Conservation (phyloP, 2,329 filamentous ascomycete genomes). For the Colletotrichum sp. region DNA sequence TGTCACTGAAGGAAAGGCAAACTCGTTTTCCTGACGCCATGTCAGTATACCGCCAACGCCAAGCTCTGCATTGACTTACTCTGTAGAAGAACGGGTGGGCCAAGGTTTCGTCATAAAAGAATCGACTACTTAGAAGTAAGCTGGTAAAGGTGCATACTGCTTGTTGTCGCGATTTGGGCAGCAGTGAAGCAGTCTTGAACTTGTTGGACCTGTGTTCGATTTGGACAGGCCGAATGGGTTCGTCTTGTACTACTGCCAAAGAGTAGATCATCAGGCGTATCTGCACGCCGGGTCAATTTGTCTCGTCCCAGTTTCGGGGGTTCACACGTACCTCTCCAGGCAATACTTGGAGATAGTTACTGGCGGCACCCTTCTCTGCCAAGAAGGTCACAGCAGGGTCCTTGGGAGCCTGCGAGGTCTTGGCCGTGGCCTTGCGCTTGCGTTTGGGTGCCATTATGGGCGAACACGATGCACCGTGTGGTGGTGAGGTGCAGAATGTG, state of each 20-base stretch:
- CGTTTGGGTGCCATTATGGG: neutral
- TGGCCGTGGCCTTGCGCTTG: neutral
- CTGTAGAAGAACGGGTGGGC: neutral
- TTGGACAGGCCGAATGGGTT: neutral
- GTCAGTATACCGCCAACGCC: neutral
- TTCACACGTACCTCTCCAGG: neutral
- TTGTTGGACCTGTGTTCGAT: neutral
- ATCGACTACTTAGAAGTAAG: neutral
- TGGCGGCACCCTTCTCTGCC: neutral
- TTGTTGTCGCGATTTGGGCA: neutral
- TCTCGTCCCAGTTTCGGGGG: neutral
- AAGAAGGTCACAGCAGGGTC: neutral
- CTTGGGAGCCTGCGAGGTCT: neutral
- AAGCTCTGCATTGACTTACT: neutral
- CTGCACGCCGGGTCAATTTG: neutral
- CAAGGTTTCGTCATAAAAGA: neutral
- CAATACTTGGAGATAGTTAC: neutral
- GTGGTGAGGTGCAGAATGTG: neutral
- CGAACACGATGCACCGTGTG: neutral
- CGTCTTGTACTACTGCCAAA: neutral
- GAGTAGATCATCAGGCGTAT: neutral
- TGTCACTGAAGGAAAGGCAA: neutral
- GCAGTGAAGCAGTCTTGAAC: neutral
- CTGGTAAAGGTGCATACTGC: neutral
- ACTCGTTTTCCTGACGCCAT: neutral